phyloP scores from a whole-genome alignment of 1,139 yeast genomes.

The Taiozyma onychis region DNA sequence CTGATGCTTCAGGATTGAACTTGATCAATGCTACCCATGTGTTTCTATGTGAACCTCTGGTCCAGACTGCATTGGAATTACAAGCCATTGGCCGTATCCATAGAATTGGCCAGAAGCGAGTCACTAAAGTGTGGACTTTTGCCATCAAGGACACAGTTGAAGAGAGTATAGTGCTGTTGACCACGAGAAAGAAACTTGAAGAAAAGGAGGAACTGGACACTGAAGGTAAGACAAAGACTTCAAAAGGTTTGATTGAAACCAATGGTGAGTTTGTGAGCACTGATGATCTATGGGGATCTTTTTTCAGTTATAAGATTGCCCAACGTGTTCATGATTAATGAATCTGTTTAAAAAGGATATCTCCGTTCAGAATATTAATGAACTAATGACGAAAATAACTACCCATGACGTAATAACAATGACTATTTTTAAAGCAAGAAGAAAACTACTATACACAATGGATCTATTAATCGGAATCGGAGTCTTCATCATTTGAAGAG shows the following conservation, averaged over 20 bases:
- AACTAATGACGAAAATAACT: not conserved
- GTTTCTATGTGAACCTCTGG: conserved; percentile 82
- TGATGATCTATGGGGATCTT: conserved; percentile 56
- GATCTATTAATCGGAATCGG: conserved; percentile 16
- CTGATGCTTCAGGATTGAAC: conserved; percentile 87
- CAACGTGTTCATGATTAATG: not conserved
- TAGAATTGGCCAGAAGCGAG: conserved; percentile 78
- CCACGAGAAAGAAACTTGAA: conserved; percentile 19
- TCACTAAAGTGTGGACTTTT: conserved; percentile 90
- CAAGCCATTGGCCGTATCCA: conserved; percentile 93
- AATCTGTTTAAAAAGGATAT: not conserved
- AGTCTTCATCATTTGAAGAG: conserved; percentile 26
- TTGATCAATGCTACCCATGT: conserved; percentile 89
- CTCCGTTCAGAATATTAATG: not conserved
- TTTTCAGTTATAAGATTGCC: conserved; percentile 31
- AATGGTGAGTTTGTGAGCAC: conserved; percentile 52
- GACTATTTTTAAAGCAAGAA: not conserved
- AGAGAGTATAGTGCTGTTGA: conserved; percentile 57
- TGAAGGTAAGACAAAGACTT: conserved; percentile 34
- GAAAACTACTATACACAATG: not conserved
- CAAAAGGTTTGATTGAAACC: conserved; percentile 35
- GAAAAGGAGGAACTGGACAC: conserved; percentile 29
- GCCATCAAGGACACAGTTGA: conserved; percentile 84
- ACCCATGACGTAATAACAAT: not conserved
- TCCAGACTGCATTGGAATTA: conserved; percentile 79